A percentile compares a stretch with the other conserved stretches of the same genome.
Evolutionary conservation across 2,329 filamentous ascomycete genomes (phyloP).

Genomic region (Colletotrichum sp.): DNA sequence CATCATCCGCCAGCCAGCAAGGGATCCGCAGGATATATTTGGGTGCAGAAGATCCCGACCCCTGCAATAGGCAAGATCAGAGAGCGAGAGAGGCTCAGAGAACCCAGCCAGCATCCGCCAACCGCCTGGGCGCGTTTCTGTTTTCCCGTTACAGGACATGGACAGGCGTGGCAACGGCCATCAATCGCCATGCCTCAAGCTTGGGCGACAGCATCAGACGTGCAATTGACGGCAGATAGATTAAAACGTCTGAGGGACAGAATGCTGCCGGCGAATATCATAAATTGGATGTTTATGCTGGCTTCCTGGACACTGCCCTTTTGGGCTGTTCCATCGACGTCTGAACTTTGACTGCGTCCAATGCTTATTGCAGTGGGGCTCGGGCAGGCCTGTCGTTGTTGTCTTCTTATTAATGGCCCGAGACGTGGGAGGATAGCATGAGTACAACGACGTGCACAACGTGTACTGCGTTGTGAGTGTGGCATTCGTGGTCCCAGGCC

Average conservation of each 20-base stretch:
- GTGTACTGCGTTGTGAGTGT: not conserved
- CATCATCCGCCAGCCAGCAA: not conserved
- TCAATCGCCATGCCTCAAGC: not conserved
- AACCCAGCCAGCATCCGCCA: not conserved
- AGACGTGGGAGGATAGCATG: not conserved
- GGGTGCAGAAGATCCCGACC: not conserved
- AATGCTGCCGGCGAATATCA: not conserved
- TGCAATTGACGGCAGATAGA: not conserved
- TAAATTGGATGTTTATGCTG: slow-evolving; percentile 9
- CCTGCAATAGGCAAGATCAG: not conserved
- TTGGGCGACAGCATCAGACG: not conserved
- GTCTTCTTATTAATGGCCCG: not conserved
- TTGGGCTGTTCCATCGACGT: not conserved
- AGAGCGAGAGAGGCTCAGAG: not conserved
- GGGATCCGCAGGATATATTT: not conserved
- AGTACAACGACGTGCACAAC: not conserved
- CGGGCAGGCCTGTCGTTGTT: not conserved
- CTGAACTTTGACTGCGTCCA: not conserved
- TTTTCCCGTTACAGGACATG: not conserved
- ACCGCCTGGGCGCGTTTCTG: not conserved
- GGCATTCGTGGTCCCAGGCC: not conserved
- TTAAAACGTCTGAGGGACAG: not conserved
- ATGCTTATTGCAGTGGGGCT: not conserved
- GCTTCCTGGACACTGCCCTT: not conserved
- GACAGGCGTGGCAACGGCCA: not conserved